Base-by-base conservation (phyloP, 306 rosid genomes). In the Ziziphus jujuba region DNA sequence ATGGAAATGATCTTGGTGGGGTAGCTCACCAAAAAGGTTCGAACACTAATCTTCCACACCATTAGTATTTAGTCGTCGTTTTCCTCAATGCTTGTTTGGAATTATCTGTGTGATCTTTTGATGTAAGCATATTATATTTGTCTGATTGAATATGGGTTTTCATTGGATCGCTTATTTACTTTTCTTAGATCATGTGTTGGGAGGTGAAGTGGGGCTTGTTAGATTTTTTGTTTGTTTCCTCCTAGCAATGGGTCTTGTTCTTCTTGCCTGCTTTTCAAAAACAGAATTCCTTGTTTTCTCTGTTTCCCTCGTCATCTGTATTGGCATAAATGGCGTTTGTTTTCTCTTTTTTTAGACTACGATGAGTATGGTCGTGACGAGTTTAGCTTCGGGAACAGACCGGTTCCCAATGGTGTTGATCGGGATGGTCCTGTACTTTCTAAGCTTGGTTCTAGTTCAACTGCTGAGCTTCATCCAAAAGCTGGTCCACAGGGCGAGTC, bases 391-490 rank as follows among this genome's bases (percentile, higher is more conserved):
- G 92, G 88, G 56, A 91, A 91, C 74, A 81, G 88, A 65, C 74
- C 72, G 7, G 82, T 61, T 19, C 20, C 84, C 13, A 86, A 86
- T 61, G 95, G 90, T 23, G 75, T 65, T 1, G 89, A 87, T 33
- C 80, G 72, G 12, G 92, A 87, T 9, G 96, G 91, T 10, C 96
- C 97, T 0, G 90, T 67, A 34, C 87, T 91, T 33, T 91, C 96
- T 0, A 91, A 91, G 75, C 84, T 84, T 47, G 92, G 96, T 13
- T 88, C 92, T 1, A 91, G 92, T 81, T 88, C 97, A 59, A 91
- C 92, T 0, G 64, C 92, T 5, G 95, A 88, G 77, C 96, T 88
- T 24, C 89, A 84, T 53, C 97, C 96, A 0, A 91, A 91, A 66
- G 10, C 44, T n/a, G 73, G 64, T 2, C 67, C 68, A 9, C 81